Evolutionary conservation across 2,329 filamentous ascomycete species (phyloP).

Genomic region (Eutypa lata): DNA sequence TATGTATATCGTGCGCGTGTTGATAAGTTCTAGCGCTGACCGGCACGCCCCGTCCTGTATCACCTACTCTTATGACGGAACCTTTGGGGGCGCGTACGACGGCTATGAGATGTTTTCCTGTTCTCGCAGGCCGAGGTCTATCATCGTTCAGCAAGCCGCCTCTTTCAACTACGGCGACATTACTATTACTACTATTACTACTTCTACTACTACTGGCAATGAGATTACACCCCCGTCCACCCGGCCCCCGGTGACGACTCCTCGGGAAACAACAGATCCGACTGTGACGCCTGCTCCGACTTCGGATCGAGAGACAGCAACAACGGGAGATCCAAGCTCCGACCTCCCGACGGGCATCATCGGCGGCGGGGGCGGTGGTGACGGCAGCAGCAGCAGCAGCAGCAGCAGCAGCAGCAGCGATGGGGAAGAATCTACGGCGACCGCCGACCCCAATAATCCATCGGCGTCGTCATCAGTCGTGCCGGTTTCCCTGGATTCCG

Average conservation of each 20-base stretch:
- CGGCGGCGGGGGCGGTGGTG: too few species aligned
- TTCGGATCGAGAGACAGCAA: too few species aligned
- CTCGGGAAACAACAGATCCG: too few species aligned
- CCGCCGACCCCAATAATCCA: conserved; percentile 1
- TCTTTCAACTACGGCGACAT: not conserved
- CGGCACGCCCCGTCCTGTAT: not conserved
- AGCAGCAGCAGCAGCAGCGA: not conserved
- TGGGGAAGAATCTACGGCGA: conserved; percentile 11
- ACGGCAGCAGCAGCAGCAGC: not conserved
- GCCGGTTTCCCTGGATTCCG: not conserved
- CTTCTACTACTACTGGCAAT: too few species aligned
- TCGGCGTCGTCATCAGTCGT: too few species aligned
- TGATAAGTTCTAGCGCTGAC: conserved; percentile 16
- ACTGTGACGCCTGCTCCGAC: too few species aligned
- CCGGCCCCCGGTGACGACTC: too few species aligned
- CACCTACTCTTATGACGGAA: not conserved
- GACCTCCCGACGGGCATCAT: too few species aligned
- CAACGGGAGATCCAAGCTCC: too few species aligned
- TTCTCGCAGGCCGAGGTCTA: not conserved
- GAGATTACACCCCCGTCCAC: too few species aligned
- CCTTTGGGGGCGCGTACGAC: not conserved
- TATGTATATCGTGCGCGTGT: conserved; percentile 6
- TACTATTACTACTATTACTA: not conserved
- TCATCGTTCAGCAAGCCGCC: not conserved
- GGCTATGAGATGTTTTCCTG: not conserved